Evolutionary conservation across 2,329 filamentous ascomycete species (phyloP).

Genomic region (Pseudocercospora macadamiae): DNA sequence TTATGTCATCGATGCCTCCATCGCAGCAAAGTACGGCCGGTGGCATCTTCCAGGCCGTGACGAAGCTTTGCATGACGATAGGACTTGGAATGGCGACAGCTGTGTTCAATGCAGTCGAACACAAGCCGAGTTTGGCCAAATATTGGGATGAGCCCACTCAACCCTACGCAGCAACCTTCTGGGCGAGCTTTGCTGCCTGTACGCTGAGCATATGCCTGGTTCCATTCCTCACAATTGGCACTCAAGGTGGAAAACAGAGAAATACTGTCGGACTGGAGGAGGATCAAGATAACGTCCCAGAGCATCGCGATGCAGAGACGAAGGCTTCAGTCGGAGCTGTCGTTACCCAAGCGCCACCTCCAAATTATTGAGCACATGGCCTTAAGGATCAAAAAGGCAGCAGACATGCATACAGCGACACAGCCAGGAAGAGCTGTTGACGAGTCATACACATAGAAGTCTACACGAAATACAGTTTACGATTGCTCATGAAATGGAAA

Average conservation of each 20-base stretch:
- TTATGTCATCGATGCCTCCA: slow-evolving; percentile 65
- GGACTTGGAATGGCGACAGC: slow-evolving; percentile 66
- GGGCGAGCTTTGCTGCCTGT: slow-evolving; percentile 52
- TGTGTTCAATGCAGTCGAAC: slow-evolving; percentile 54
- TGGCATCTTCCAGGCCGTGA: slow-evolving; percentile 69
- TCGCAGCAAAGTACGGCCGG: slow-evolving; percentile 69
- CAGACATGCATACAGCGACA: too few relatives aligned
- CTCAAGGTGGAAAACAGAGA: slow-evolving; percentile 50
- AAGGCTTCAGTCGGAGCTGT: too few relatives aligned
- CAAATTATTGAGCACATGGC: too few relatives aligned
- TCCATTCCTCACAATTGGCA: slow-evolving; percentile 57
- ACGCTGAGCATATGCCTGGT: slow-evolving; percentile 51
- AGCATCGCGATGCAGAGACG: too few relatives aligned
- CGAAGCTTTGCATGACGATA: slow-evolving; percentile 62
- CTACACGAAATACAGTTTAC: too few relatives aligned
- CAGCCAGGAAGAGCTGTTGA: too few relatives aligned
- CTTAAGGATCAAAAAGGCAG: too few relatives aligned
- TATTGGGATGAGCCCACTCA: slow-evolving; percentile 51
- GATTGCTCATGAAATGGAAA: too few relatives aligned
- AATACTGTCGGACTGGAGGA: too few relatives aligned
- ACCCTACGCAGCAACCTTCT: slow-evolving; percentile 57
- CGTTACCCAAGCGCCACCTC: too few relatives aligned
- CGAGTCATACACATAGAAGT: too few relatives aligned
- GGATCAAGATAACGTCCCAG: too few relatives aligned
- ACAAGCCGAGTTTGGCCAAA: slow-evolving; percentile 38